phyloP scores from a whole-genome alignment of 2,329 filamentous ascomycete genomes.

The Ceratocystis smalleyi region DNA sequence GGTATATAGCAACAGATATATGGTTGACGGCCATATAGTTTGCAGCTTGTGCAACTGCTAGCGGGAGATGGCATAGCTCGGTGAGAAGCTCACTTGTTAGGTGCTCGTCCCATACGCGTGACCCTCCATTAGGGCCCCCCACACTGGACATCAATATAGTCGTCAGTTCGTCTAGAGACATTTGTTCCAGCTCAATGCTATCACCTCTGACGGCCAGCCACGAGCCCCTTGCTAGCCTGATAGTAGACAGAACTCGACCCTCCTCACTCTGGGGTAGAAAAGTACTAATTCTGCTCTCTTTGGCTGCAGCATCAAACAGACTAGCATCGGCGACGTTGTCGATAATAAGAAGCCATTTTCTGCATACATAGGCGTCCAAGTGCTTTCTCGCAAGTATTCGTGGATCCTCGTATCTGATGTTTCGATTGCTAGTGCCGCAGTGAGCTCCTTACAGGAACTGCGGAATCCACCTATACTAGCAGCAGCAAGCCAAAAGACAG shows the following conservation, averaged over 20 bases:
- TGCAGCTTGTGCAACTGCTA: slow-evolving; percentile 18
- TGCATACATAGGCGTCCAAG: slow-evolving; percentile 18
- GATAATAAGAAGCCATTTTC: slow-evolving; percentile 20
- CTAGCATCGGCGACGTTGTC: slow-evolving; percentile 20
- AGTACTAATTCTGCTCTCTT: neutral
- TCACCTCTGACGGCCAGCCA: neutral
- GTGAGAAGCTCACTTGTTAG: neutral
- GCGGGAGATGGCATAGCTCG: slow-evolving; percentile 13
- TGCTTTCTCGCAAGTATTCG: slow-evolving; percentile 15
- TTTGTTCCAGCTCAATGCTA: neutral
- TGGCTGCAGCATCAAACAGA: neutral
- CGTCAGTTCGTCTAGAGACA: neutral
- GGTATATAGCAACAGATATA: neutral
- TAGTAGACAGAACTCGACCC: slow-evolving; percentile 10
- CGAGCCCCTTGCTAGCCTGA: neutral
- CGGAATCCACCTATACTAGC: neutral
- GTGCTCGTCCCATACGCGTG: neutral
- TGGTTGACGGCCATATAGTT: slow-evolving; percentile 16
- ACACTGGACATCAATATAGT: neutral
- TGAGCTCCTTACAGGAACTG: neutral
- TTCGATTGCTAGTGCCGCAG: neutral
- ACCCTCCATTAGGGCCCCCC: neutral
- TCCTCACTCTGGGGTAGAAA: slow-evolving; percentile 21
- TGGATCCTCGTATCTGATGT: neutral
- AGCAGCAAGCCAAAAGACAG: slow-evolving; percentile 5